Percentiles rank a stretch among this genome's conserved stretches.
These are phyloP conservation scores for Stagonosporopsis vannaccii DNA, from an alignment of 2,329 filamentous ascomycete species.

Conservation along the genomic window DNA sequence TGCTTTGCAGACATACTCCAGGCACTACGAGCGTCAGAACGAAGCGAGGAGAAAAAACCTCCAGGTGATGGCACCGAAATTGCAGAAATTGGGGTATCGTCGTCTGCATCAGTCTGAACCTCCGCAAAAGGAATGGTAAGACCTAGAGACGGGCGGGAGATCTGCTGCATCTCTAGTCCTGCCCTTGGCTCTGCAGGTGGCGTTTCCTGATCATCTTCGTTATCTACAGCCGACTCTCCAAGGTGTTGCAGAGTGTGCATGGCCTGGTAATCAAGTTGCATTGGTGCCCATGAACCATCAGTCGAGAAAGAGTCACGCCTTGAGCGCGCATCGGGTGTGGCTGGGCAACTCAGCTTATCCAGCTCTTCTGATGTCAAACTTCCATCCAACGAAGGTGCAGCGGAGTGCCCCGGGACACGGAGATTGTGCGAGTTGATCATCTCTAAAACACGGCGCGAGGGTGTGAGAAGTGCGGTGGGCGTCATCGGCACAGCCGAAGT, in stretches of 20 bases:
- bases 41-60: slow-evolving; percentile 88
- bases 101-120: slow-evolving; percentile 46
- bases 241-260: slow-evolving; percentile 78
- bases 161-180: slow-evolving; percentile 72
- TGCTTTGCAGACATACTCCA: slow-evolving; percentile 69
- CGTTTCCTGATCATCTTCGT: slow-evolving; percentile 34
- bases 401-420: slow-evolving; percentile 75
- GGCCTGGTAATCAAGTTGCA: slow-evolving; percentile 76
- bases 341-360: slow-evolving; percentile 80
- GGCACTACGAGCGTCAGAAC: slow-evolving; percentile 76
- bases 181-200: slow-evolving; percentile 57
- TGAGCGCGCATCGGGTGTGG: slow-evolving; percentile 70
- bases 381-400: slow-evolving; percentile 87
- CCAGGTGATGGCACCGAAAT: slow-evolving; percentile 91
- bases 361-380: slow-evolving; percentile 89
- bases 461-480: slow-evolving; percentile 66
- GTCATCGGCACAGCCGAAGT: slow-evolving; percentile 62
- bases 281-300: slow-evolving; percentile 68
- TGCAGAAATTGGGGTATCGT: slow-evolving; percentile 72
- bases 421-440: slow-evolving; percentile 68
- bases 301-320: slow-evolving; percentile 55
- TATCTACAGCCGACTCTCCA: slow-evolving; percentile 53
- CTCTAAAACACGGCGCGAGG: slow-evolving; percentile 77
- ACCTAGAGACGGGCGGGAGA: slow-evolving; percentile 58
- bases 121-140: slow-evolving; percentile 35